Evolutionary conservation across 164 flowering plant genomes (phyloP).

Genomic region (Paratinospora sagittata): DNA sequence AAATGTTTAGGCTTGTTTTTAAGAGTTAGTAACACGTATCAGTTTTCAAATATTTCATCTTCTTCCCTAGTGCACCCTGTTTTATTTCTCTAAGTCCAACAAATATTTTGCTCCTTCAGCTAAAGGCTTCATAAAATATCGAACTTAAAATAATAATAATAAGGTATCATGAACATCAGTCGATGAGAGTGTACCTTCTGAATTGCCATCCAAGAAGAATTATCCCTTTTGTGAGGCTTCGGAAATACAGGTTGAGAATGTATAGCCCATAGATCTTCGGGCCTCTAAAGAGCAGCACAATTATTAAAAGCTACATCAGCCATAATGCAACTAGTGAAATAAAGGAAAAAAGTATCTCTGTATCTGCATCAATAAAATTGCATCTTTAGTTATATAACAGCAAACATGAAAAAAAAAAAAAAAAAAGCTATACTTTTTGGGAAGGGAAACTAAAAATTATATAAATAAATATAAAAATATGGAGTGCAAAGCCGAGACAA

Average conservation of each 20-base stretch:
- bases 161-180: not conserved
- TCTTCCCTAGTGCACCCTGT: too few species aligned
- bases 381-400: not conserved
- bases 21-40: too few species aligned
- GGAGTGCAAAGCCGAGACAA: too few species aligned
- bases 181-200: constrained; percentile 51
- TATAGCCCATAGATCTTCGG: constrained; percentile 84
- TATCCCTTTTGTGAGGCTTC: constrained; percentile 65
- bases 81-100: too few species aligned
- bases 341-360: not conserved
- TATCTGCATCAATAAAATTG: not conserved
- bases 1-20: too few species aligned
- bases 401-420: not conserved
- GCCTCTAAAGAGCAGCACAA: constrained; percentile 42
- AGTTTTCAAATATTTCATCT: too few species aligned
- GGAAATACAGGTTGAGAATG: constrained; percentile 75
- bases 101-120: too few species aligned
- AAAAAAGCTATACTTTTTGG: not conserved
- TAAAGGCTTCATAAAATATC: not conserved
- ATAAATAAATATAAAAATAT: too few species aligned
- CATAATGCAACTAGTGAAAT: not conserved
- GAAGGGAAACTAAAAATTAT: too few species aligned
- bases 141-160: not conserved
- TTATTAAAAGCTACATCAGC: constrained; percentile 3
- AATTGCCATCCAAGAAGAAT: constrained; percentile 72